Base-by-base conservation (phyloP, 2,329 filamentous ascomycete species). In the Cladosporium velox region DNA sequence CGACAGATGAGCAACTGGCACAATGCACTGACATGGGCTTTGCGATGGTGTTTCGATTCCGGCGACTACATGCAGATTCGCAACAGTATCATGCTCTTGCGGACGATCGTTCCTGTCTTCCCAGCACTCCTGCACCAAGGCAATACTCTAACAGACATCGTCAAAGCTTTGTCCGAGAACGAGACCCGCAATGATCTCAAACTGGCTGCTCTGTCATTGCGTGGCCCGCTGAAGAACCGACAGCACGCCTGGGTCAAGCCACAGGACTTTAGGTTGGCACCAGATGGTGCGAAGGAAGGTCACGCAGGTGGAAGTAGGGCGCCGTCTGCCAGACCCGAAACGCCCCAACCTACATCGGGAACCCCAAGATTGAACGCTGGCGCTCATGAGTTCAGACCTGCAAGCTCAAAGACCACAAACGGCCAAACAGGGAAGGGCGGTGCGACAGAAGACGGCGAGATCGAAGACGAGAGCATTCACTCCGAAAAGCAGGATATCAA, bases 41-140 rank as follows among this genome's bases (percentile, higher is more conserved):
- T 99, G 64, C 93, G 93, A 76, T 86, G 86, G 44, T 97, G 94
- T 76, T 84, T 99, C 57, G 87, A 88, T 21, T 90, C 90, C 32
- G 88, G 87, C 35, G 94, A 98, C 78, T 99, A 95, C 86, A 97
- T 97, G 90, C 93, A 97, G 77, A 96, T 98, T 75, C 89, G 94
- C 65, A 99, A 99, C 76, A 92, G 93, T 54, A 96, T 98, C 71
- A 95, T 91, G 66, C 85, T 98, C 4, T 83, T 99, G 67, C 96
- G 95, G 76, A 86, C 87, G 12, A 85, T 97, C 58, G 86, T 92
- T 28, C 88, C 92, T 60, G 86, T 88, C 73, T 99, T 97, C 83
- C 96, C 95, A 4, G 90, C 89, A 18, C 87, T 98, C 66, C 92
- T 96, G 74, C 95, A 92, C 77, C 94, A 96, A 85, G 95, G 92